Evolutionary conservation across 2,329 filamentous ascomycete genomes (phyloP).

Genomic region (Fusarium incarnatum): DNA sequence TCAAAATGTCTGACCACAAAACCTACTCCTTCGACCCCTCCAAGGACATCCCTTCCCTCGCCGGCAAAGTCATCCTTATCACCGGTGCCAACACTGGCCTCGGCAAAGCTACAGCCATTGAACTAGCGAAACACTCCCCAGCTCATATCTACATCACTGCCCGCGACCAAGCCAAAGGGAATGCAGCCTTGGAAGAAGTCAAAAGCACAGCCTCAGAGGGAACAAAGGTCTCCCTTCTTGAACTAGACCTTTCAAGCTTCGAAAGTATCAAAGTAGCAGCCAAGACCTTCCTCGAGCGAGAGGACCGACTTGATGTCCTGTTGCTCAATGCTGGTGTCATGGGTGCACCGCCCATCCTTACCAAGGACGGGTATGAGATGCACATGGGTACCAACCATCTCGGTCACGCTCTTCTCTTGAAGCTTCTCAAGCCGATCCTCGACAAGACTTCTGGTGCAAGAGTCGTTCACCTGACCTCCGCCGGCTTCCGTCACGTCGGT

Average conservation of each 20-base stretch:
- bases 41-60: neutral
- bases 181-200: rapidly evolving
- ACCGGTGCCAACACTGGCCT: constrained; percentile 3
- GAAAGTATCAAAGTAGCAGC: neutral
- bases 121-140: constrained; percentile 2
- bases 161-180: neutral
- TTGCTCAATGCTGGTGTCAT: constrained; percentile 12
- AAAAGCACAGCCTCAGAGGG: rapidly evolving
- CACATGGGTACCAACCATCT: constrained; percentile 17
- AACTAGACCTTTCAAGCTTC: neutral
- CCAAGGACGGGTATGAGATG: constrained; percentile 10
- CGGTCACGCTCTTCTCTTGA: neutral
- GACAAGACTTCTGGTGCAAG: neutral
- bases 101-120: constrained; percentile 4
- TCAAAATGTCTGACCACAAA: neutral
- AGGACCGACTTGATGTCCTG: neutral
- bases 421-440: rapidly evolving
- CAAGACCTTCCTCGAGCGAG: rapidly evolving
- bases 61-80: neutral
- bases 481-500: neutral
- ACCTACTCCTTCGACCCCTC: neutral
- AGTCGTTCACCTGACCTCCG: neutral
- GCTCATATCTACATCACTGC: neutral
- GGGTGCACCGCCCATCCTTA: constrained; percentile 1
- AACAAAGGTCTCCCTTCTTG: rapidly evolving